Evolutionary conservation across 805 yeast genomes (phyloP).

Genomic region (Brettanomyces bruxellensis): DNA sequence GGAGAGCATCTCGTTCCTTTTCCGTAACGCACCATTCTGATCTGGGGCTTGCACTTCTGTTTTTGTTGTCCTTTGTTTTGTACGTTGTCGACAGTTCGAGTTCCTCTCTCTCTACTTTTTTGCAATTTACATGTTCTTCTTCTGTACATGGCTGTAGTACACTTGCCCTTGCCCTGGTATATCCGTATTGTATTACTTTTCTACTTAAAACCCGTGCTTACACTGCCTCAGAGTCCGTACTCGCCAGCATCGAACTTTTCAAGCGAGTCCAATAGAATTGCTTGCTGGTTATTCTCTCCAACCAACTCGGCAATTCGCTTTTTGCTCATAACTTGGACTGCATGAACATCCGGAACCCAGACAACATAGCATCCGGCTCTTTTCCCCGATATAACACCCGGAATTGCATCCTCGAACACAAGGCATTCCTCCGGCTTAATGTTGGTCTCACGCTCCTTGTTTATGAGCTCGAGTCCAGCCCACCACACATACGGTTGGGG

Average conservation of each 20-base stretch:
- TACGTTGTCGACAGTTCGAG: background rate
- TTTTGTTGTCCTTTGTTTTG: background rate
- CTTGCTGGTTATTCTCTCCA: constrained; percentile 34
- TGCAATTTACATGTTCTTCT: background rate
- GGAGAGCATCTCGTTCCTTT: constrained; percentile 84
- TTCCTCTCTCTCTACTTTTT: background rate
- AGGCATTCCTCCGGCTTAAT: constrained; percentile 72
- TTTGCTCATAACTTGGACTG: constrained; percentile 44
- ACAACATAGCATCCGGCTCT: constrained; percentile 81
- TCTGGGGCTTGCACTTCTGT: background rate
- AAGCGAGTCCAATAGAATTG: constrained; percentile 46
- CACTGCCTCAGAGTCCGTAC: constrained; percentile 30
- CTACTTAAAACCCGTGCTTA: no score
- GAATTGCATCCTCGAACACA: constrained; percentile 91
- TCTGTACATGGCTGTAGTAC: background rate
- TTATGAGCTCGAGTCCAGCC: constrained; percentile 64
- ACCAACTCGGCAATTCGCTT: constrained; percentile 36
- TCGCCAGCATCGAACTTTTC: constrained; percentile 41
- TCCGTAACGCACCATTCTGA: constrained; percentile 44
- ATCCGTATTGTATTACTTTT: background rate
- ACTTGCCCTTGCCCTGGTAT: background rate
- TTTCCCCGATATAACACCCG: constrained; percentile 81
- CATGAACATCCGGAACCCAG: constrained; percentile 89
- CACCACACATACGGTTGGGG: constrained; percentile 93
- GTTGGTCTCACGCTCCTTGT: constrained; percentile 35